Evolutionary conservation across 192 early-diverging fungal genomes (phyloP), one percentile per base, ranked within the genome.

Genomic region (Linnemannia hyalina): DNA sequence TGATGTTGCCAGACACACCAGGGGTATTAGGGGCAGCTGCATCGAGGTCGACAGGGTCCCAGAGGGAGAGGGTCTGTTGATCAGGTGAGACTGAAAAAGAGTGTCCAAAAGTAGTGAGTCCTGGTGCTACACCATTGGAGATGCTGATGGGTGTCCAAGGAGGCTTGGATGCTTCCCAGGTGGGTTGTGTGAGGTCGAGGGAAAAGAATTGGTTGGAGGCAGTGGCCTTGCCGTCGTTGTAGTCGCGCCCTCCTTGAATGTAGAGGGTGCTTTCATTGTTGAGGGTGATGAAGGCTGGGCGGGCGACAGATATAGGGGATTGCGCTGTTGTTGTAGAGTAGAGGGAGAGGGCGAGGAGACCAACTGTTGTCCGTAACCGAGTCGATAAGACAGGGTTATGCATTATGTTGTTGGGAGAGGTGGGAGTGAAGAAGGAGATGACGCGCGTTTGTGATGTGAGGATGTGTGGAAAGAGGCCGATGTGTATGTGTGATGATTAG

Each of bases 151-250:
- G 3, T 52, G 10, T 74, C 73, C 73, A 74, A 0, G 73, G 46
- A 7, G 73, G 73, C 6, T 36, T 74, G 26, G 73, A 26, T 18
- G 73, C 26, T 22, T 52, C 47, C 73, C 73, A 74, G 4, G 26
- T 2, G 4, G n/a, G 10, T 57, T 32, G 29, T 9, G 42, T 20
- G 11, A 74, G 73, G 46, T 74, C 73, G 4, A 74, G 26, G 26
- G 73, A 42, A 35, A 35, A 74, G 32, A 74, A 52, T 35, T 49
- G 42, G 46, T 74, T 74, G 22, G 73, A 10, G 55, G 10, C n/a
- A 2, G n/a, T 26, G n/a, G n/a, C n/a, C n/a, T 57, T 57, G 0
- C n/a, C 55, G n/a, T 8, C 7, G n/a, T 15, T 57, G n/a, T 57
- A 57, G 55, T 57, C n/a, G n/a, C 55, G 55, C 9, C 55, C 55